These are phyloP conservation scores for Suhomyces wounanorum DNA, from an alignment of 1,139 yeast genomes.

Conservation along the genomic window DNA sequence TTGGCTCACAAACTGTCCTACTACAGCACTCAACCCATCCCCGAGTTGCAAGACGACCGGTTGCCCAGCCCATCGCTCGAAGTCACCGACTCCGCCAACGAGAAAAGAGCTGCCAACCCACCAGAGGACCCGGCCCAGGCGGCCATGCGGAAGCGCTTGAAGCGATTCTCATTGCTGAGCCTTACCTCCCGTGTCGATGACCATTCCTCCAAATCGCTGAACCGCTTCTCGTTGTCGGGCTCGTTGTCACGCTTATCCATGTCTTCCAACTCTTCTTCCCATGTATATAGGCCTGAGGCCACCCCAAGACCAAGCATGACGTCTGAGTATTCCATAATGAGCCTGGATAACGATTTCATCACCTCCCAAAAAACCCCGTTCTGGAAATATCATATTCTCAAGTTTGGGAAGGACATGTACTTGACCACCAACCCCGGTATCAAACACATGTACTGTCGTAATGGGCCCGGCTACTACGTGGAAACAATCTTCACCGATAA, in stretches of 20 bases:
- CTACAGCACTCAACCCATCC: slow-evolving; percentile 17
- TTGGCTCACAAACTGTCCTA: slow-evolving; percentile 16
- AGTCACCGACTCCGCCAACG: slow-evolving; percentile 5
- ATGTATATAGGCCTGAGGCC: slow-evolving; percentile 4
- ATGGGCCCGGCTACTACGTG: slow-evolving; percentile 59
- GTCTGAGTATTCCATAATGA: slow-evolving; percentile 14
- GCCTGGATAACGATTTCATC: slow-evolving; percentile 13
- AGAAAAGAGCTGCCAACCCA: background rate
- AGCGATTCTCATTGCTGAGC: slow-evolving; percentile 16
- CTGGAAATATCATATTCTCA: slow-evolving; percentile 63
- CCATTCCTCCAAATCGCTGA: slow-evolving; percentile 3
- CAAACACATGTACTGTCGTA: slow-evolving; percentile 54
- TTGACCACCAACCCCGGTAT: slow-evolving; percentile 61
- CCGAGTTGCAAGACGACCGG: slow-evolving; percentile 14
- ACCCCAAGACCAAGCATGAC: slow-evolving; percentile 12
- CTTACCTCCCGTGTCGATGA: slow-evolving; percentile 3
- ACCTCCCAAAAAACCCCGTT: slow-evolving; percentile 31
- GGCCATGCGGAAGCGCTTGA: slow-evolving; percentile 11
- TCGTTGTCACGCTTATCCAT: slow-evolving; percentile 14
- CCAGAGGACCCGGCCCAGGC: slow-evolving; percentile 1
- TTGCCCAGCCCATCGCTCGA: slow-evolving; percentile 21
- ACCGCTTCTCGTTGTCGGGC: slow-evolving; percentile 14
- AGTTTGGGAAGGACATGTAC: slow-evolving; percentile 51
- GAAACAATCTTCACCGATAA: slow-evolving; percentile 31
- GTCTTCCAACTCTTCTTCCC: background rate